Conservation (phyloP, 2,329 filamentous ascomycete species). For the Penicillium frequentans region DNA sequence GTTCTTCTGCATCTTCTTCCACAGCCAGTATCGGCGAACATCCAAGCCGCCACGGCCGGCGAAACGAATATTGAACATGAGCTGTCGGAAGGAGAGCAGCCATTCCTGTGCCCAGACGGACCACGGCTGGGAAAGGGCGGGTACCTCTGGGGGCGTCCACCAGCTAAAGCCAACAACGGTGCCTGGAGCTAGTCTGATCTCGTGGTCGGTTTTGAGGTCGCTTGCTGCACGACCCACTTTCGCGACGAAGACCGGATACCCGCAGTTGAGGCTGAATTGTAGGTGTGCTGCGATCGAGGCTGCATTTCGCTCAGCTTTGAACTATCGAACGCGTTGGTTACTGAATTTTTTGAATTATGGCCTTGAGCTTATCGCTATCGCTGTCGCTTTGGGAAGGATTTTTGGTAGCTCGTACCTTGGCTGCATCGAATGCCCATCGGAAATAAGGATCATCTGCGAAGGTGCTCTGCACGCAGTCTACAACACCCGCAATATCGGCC, state of each 20-base stretch:
- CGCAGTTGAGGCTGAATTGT: conserved; percentile 64
- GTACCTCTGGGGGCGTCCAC: conserved; percentile 64
- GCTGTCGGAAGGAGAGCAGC: conserved; percentile 65
- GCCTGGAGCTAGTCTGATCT: conserved; percentile 13
- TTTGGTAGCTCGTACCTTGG: conserved; percentile 47
- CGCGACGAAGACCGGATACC: conserved; percentile 68
- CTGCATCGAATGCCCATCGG: conserved; percentile 61
- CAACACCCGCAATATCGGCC: conserved; percentile 62
- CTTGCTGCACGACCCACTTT: conserved; percentile 52
- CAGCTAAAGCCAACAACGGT: conserved; percentile 69
- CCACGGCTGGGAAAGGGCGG: conserved; percentile 57
- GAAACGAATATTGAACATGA: conserved; percentile 66
- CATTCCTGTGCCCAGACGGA: conserved; percentile 62
- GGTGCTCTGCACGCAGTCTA: conserved; percentile 65
- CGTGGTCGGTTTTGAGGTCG: conserved; percentile 19
- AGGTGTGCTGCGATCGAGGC: conserved; percentile 65
- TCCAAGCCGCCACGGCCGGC: conserved; percentile 66
- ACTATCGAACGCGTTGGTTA: conserved; percentile 43
- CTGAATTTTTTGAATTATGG: background rate
- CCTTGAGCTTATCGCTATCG: background rate
- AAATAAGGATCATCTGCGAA: conserved; percentile 69
- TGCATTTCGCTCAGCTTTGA: conserved; percentile 60
- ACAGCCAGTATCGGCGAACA: conserved; percentile 68
- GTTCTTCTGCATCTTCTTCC: conserved; percentile 65
- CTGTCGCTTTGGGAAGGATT: background rate